A percentile compares a stretch with the other conserved stretches of the same genome.
phyloP scores from a whole-genome alignment of 306 rosid genomes.

The Castanospermum australe region DNA sequence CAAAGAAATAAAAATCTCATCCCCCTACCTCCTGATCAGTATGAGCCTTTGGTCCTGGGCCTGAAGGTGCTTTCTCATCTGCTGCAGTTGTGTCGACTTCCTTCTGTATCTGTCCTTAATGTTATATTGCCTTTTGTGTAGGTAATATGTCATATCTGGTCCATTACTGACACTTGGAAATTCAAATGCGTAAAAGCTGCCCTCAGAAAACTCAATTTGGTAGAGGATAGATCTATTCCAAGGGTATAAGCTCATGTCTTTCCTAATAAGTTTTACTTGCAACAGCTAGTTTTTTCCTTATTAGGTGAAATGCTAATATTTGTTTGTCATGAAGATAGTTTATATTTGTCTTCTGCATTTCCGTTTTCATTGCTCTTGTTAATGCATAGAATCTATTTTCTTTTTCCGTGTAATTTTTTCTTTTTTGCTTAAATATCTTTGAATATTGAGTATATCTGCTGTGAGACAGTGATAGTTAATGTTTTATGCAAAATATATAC shows the following conservation, averaged over 20 bases:
- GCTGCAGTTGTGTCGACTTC: background rate
- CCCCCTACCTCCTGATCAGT: background rate
- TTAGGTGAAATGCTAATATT: slow-evolving; percentile 3
- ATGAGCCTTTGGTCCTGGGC: background rate
- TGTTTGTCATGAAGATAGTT: slow-evolving; percentile 1
- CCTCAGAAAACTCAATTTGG: slow-evolving; percentile 53
- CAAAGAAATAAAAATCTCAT: background rate
- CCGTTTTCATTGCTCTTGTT: slow-evolving; percentile 11
- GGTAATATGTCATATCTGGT: slow-evolving; percentile 52
- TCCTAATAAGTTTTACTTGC: slow-evolving; percentile 29
- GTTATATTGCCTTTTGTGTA: slow-evolving; percentile 33
- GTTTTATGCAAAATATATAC: background rate
- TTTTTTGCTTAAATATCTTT: slow-evolving; percentile 4
- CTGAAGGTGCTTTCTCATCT: background rate
- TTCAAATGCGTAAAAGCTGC: slow-evolving; percentile 45
- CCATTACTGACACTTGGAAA: slow-evolving; percentile 34
- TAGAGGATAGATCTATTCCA: slow-evolving; percentile 50
- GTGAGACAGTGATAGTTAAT: slow-evolving; percentile 1
- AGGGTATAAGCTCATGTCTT: slow-evolving; percentile 57
- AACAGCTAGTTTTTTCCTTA: slow-evolving; percentile 5
- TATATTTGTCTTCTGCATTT: slow-evolving; percentile 13
- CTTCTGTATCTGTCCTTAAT: background rate
- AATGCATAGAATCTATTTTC: slow-evolving; percentile 8
- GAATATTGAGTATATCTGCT: slow-evolving; percentile 1
- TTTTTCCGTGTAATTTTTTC: background rate